A percentile compares a stretch with the other conserved stretches of the same genome.
These are phyloP conservation scores for Chlorella sp. DNA, from an alignment of 139 green algal genomes.

Conservation along the genomic window DNA sequence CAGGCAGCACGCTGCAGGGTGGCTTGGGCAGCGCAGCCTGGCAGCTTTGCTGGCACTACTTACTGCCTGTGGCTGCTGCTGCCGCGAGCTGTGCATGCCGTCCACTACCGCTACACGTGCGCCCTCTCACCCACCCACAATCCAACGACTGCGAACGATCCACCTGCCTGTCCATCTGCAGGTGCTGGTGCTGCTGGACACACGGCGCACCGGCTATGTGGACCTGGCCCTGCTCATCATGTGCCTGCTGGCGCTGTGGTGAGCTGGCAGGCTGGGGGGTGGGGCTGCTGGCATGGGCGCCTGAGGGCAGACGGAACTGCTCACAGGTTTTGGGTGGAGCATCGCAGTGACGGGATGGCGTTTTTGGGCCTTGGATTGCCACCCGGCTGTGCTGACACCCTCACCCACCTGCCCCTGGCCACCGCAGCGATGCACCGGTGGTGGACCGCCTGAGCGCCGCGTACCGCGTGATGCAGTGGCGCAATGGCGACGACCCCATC, in stretches of 20 bases:
- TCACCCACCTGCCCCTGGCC: neutral
- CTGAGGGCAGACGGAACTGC: too few relatives aligned
- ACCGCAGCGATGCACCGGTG: constrained; percentile 25
- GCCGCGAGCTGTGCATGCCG: neutral
- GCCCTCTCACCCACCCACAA: neutral
- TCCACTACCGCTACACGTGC: neutral
- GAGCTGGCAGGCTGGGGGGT: neutral
- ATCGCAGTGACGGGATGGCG: too few relatives aligned
- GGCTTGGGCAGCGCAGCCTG: neutral
- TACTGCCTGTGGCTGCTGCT: neutral
- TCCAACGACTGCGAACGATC: too few relatives aligned
- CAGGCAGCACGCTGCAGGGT: neutral
- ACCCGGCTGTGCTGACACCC: neutral
- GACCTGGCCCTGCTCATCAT: constrained; percentile 61
- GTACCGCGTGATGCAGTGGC: constrained; percentile 44
- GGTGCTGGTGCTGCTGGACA: constrained; percentile 54
- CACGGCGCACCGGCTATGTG: constrained; percentile 30
- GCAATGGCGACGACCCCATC: constrained; percentile 59
- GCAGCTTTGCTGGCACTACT: too few relatives aligned
- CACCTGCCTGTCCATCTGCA: constrained; percentile 8
- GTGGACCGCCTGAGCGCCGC: constrained; percentile 11
- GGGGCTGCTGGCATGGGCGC: too few relatives aligned
- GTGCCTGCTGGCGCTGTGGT: constrained; percentile 48
- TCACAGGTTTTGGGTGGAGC: too few relatives aligned
- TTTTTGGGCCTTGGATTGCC: too few relatives aligned